Conservation (phyloP, 1,284 basidiomycete genomes). For the Ganoderma resinaceum region DNA sequence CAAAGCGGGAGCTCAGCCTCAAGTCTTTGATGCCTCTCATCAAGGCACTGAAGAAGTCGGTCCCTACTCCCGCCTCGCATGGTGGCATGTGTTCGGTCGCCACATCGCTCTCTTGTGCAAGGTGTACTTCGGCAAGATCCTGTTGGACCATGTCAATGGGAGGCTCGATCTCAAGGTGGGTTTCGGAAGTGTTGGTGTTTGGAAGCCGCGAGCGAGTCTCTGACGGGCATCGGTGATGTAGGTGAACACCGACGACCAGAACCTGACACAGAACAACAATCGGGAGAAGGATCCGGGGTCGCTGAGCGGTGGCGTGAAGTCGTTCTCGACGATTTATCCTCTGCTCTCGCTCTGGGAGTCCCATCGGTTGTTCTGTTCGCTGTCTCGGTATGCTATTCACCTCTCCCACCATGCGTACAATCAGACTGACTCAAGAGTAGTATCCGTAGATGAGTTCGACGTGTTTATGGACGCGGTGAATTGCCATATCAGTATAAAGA, state of each 20-base stretch:
- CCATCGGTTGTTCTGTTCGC: slow-evolving; percentile 91
- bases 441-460: slow-evolving; percentile 79
- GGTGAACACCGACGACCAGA: slow-evolving; percentile 84
- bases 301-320: slow-evolving; percentile 95
- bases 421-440: neutral
- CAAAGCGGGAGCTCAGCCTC: slow-evolving; percentile 67
- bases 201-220: neutral
- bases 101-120: slow-evolving; percentile 89
- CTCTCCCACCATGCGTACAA: no score
- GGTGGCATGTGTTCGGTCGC: slow-evolving; percentile 89
- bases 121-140: slow-evolving; percentile 83
- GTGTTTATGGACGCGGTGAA: slow-evolving; percentile 98
- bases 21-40: slow-evolving; percentile 68
- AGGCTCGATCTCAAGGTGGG: slow-evolving; percentile 75
- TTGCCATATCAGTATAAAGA: slow-evolving; percentile 88
- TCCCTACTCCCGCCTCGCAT: slow-evolving; percentile 68
- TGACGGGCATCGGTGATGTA: slow-evolving; percentile 31
- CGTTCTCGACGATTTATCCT: slow-evolving; percentile 95
- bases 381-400: slow-evolving; percentile 78
- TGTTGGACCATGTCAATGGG: slow-evolving; percentile 82
- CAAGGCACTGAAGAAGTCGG: slow-evolving; percentile 65
- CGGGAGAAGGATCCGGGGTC: slow-evolving; percentile 82
- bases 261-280: slow-evolving; percentile 62
- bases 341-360: slow-evolving; percentile 95
- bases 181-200: neutral